Percentiles rank a stretch among this genome's conserved stretches.
phyloP scores from a whole-genome alignment of 176 grass and related monocot species.

The Elaeis guineensis region DNA sequence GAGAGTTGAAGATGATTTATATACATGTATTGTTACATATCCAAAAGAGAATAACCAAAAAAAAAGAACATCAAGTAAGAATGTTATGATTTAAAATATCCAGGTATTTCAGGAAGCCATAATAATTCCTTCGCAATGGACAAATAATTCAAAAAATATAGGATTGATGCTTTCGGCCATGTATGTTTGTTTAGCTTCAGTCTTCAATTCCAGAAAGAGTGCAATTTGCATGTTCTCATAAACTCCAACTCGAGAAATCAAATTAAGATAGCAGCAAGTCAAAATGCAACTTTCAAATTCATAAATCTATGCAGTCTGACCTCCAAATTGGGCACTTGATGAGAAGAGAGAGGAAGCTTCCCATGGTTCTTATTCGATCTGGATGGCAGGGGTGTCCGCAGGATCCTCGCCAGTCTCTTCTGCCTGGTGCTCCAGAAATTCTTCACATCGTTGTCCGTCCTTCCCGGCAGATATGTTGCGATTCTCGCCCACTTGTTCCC shows the following conservation, averaged over 20 bases:
- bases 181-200: too few relatives aligned
- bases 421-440: constrained; percentile 88
- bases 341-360: constrained; percentile 12
- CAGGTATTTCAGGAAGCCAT: too few relatives aligned
- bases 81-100: too few relatives aligned
- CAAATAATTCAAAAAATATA: too few relatives aligned
- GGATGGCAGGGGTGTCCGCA: constrained; percentile 19
- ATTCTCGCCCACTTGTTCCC: constrained; percentile 97
- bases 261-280: neutral
- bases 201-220: too few relatives aligned
- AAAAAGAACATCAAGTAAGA: too few relatives aligned
- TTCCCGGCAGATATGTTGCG: constrained; percentile 49
- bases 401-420: constrained; percentile 64
- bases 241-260: neutral
- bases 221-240: too few relatives aligned
- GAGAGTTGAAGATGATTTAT: too few relatives aligned
- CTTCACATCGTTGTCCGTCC: constrained; percentile 85
- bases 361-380: constrained; percentile 16
- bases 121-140: too few relatives aligned
- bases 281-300: neutral
- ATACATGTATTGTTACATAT: too few relatives aligned
- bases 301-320: constrained; percentile 11
- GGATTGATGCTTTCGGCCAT: too few relatives aligned
- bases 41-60: too few relatives aligned
- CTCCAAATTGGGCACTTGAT: neutral